Evolutionary conservation across 2,329 filamentous ascomycete species (phyloP), one percentile per base, ranked within the genome.

Genomic region (Teratosphaeria zuluensis): DNA sequence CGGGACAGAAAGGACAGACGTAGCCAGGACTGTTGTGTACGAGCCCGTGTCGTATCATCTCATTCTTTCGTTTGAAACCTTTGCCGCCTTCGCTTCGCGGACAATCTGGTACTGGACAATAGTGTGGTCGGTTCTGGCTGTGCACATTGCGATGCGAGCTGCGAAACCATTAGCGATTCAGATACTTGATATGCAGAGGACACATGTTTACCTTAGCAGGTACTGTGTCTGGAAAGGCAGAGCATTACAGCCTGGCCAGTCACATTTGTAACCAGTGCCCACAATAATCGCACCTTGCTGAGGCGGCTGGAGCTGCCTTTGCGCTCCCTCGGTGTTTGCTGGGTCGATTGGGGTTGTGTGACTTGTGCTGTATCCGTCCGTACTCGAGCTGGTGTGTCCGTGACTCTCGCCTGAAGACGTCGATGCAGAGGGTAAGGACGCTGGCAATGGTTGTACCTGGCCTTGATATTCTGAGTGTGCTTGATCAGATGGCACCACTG

Each of bases 1-100:
- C 91, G 1, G 90, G 89, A 72, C 94, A 99, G 70, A 96, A 97
- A 0, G 94, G 94, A 72, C 94, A 99, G 32, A 96, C 86, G 69
- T 97, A 99, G 61, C 92, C 92, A 1, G 94, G 94, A 7, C 90
- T 95, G 64, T 91, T 87, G 69, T 99, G 94, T 3, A 97, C 94
- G 2, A 97, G 81, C 1, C 92, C 92, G 68, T 87, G 84, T n/a
- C 84, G 77, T 61, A 86, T 85, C 84, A 87, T 86, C 69, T 87
- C 84, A 63, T 87, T 87, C 68, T 86, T 86, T 33, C 84, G 78
- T 69, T 87, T 87, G 75, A 87, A 87, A 1, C 84, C 84, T 66
- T 83, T 83, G 21, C 84, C 84, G n/a, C 82, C 81, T 62, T 81
- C 76, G n/a, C 76, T 78, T 46, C 84, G 78, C 12, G 81, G 74